Evolutionary conservation across 768 basidiomycete species (phyloP), one percentile per base, ranked within the genome.

Genomic region (Aureoboletus auriporus): DNA sequence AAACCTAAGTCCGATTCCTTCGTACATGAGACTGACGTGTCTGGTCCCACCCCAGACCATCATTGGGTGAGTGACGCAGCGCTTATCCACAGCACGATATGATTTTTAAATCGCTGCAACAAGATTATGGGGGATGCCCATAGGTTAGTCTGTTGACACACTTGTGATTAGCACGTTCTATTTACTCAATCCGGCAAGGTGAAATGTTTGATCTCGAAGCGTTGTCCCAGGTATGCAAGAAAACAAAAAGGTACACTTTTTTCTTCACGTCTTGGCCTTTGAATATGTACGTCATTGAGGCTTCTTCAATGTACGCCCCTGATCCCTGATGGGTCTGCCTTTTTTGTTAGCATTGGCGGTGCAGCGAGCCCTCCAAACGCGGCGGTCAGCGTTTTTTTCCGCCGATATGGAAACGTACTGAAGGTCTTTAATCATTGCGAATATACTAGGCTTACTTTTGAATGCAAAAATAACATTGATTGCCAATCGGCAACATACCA

Each of bases 181-280:
- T 9, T 8, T 10, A 10, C 31, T 10, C 4, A 10, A 23, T 9
- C 13, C 13, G 31, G 5, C 27, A 31, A 81, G 84, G 83, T 34
- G 86, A 86, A 67, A 75, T 86, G 56, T 86, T 87, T 61, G 85
- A 87, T 61, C 68, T 86, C 35, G 84, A 87, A 61, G 73, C 74
- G 49, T 70, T 87, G 3, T 75, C 82, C 9, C 65, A 75, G 50
- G 67, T 69, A 8, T 86, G 82, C 58, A 75, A 74, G 6, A 75
- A 77, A 52, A 78, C 76, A 2, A 74, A 76, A 6, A 67, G 83
- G 55, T 86, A 84, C 61, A 83, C 81, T 8, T 86, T 89, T 63
- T 87, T 86, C 74, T 85, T 87, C 67, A 75, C 83, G 1, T 86
- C 83, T 4, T 86, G 82, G 83, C 84, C 85, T 1, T 69, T 89